Conservation (phyloP, 2,329 filamentous ascomycete species). For the Fusarium sp. region DNA sequence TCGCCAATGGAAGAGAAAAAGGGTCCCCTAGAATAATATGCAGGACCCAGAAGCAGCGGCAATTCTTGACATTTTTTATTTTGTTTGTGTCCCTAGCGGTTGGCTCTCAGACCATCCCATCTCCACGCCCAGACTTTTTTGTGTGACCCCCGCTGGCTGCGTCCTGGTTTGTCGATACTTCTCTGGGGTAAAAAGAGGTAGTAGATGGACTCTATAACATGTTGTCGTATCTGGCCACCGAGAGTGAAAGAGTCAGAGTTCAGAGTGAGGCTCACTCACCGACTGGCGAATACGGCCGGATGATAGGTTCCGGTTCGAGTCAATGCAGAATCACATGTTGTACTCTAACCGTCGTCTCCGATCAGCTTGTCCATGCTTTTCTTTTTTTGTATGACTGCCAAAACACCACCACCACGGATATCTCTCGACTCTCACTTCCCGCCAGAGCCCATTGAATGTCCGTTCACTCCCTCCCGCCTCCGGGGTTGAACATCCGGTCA, state of each 20-base stretch:
- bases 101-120: neutral
- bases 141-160: neutral
- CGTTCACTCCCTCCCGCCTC: neutral
- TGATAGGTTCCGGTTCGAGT: neutral
- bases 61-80: constrained; percentile 9
- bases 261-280: neutral
- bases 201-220: neutral
- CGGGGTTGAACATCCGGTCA: neutral
- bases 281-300: neutral
- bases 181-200: constrained; percentile 32
- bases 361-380: neutral
- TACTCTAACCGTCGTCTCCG: constrained; percentile 1
- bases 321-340: constrained; percentile 3
- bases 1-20: constrained; percentile 14
- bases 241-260: neutral
- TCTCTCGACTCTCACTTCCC: neutral
- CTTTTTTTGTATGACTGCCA: neutral
- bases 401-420: constrained; percentile 16
- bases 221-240: neutral
- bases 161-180: constrained; percentile 15
- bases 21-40: neutral
- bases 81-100: neutral
- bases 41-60: neutral
- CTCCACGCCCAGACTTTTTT: constrained; percentile 1
- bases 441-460: neutral